Percentiles rank a stretch among this genome's conserved stretches.
These are phyloP conservation scores for Xylaria palmicola DNA, from an alignment of 495 filamentous ascomycete genomes.

Conservation along the genomic window DNA sequence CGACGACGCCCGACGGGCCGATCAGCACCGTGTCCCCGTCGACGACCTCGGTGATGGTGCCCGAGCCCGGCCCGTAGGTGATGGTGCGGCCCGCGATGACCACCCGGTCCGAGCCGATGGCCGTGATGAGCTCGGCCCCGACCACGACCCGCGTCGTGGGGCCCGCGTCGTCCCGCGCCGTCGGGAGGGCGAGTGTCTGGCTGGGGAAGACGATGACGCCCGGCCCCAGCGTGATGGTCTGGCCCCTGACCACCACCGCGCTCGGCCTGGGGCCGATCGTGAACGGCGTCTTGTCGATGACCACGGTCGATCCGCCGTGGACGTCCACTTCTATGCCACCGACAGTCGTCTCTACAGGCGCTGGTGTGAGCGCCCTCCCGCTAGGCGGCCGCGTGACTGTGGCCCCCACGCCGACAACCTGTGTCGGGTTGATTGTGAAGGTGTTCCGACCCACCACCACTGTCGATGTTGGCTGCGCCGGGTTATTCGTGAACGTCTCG, in stretches of 20 bases:
- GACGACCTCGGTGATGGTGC: slow-evolving; percentile 36
- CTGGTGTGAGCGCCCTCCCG: slow-evolving; percentile 21
- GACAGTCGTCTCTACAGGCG: slow-evolving; percentile 38
- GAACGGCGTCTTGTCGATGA: slow-evolving; percentile 49
- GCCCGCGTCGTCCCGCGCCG: slow-evolving; percentile 20
- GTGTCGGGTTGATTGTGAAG: slow-evolving; percentile 44
- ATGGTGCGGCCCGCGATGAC: slow-evolving; percentile 46
- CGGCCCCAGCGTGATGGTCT: slow-evolving; percentile 50
- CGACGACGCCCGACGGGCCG: slow-evolving; percentile 45
- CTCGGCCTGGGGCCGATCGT: slow-evolving; percentile 35
- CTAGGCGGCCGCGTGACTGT: slow-evolving; percentile 37
- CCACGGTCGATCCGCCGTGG: slow-evolving; percentile 40
- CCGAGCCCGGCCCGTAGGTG: slow-evolving; percentile 34
- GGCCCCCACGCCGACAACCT: slow-evolving; percentile 39
- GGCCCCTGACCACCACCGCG: slow-evolving; percentile 37
- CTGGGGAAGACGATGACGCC: slow-evolving; percentile 35
- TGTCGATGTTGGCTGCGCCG: slow-evolving; percentile 32
- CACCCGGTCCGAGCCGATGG: slow-evolving; percentile 41
- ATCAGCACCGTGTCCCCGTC: slow-evolving; percentile 47
- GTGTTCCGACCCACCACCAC: slow-evolving; percentile 41
- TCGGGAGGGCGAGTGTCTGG: slow-evolving; percentile 36
- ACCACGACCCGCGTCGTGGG: slow-evolving; percentile 45
- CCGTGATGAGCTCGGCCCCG: slow-evolving; percentile 47
- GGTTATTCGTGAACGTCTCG: slow-evolving; percentile 41
- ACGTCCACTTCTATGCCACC: slow-evolving; percentile 42